A percentile compares a stretch with the other conserved stretches of the same genome.
These are phyloP conservation scores for Botryotinia convoluta DNA, from an alignment of 2,329 filamentous ascomycete genomes.

Conservation along the genomic window DNA sequence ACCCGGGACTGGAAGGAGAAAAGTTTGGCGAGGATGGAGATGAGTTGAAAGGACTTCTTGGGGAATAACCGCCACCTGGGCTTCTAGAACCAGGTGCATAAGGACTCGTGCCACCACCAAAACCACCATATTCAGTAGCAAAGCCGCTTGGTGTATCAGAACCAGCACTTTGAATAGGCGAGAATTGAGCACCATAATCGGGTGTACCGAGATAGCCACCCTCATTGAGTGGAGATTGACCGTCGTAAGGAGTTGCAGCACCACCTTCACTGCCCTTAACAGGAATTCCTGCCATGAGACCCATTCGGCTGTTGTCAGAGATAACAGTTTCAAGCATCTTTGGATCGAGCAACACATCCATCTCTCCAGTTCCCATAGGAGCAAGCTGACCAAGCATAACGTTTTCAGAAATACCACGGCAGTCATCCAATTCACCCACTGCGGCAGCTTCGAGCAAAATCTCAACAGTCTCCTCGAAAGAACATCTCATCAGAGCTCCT, in stretches of 20 bases:
- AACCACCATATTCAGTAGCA: conserved; percentile 54
- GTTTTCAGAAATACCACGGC: conserved; percentile 97
- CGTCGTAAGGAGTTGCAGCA: conserved; percentile 92
- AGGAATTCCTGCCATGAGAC: conserved; percentile 75
- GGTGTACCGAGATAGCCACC: conserved; percentile 65
- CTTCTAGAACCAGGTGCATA: conserved; percentile 50
- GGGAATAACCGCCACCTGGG: conserved; percentile 70
- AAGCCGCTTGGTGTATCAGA: conserved; percentile 70
- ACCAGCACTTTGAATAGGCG: conserved; percentile 71
- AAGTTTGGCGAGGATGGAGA: conserved; percentile 52
- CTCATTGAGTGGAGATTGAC: conserved; percentile 74
- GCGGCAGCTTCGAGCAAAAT: conserved; percentile 95
- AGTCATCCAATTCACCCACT: conserved; percentile 93
- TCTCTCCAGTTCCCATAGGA: conserved; percentile 94
- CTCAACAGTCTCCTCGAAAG: conserved; percentile 98
- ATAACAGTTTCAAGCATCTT: conserved; percentile 95
- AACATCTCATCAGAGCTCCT: conserved; percentile 97
- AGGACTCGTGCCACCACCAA: conserved; percentile 56
- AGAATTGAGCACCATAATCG: conserved; percentile 61
- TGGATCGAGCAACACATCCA: conserved; percentile 89
- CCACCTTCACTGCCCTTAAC: conserved; percentile 76
- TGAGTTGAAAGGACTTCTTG: conserved; percentile 56
- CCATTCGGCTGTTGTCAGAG: conserved; percentile 84
- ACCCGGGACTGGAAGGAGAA: conserved; percentile 37
- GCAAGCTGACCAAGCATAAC: conserved; percentile 97